Evolutionary conservation across 2,329 filamentous ascomycete genomes (phyloP), one percentile per base, ranked within the genome.

Genomic region (Elsinoe perseae): DNA sequence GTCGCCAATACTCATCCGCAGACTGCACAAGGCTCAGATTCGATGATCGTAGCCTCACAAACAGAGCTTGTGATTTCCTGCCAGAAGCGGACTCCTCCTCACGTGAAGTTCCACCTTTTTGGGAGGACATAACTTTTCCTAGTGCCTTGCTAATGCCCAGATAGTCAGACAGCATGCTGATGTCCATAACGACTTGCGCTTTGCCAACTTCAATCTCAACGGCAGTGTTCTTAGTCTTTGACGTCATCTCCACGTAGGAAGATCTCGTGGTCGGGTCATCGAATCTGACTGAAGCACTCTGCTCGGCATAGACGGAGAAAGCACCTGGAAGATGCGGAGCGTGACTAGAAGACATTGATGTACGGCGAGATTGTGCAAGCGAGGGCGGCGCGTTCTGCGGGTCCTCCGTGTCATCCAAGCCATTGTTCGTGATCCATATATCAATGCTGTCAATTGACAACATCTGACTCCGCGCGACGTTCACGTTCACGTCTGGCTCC

Each of bases 221-320:
- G 12, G 53, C 18, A 9, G 34, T 32, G 27, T 25, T 50, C 12
- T 30, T 18, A 7, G 9, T 7, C 14, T 18, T 16, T 6, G 20
- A 6, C 18, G 40, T n/a, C 5, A 10, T 18, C 18, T 16, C 44
- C 23, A 32, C 5, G 4, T 50, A 30, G 14, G 50, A 12, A 18
- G 28, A 36, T 23, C n/a, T n/a, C 6, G 50, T n/a, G 14, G 2
- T 32, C 40, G 53, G 53, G 18, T 56, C 27, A 21, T 56, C 53
- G 27, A 56, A 56, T 25, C 53, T 25, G n/a, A 56, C 53, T n/a
- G 64, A 63, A 8, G 69, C 66, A 5, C 69, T 70, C 25, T 70
- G 66, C 40, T 75, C 70, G 1, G 74, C 74, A 60, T 77, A 76
- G 21, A 70, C 68, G 0, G 75, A 77, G 60, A 77, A 77, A 0